Base-by-base conservation (phyloP, 1,284 basidiomycete species). In the Cryptococcus deneoformans region DNA sequence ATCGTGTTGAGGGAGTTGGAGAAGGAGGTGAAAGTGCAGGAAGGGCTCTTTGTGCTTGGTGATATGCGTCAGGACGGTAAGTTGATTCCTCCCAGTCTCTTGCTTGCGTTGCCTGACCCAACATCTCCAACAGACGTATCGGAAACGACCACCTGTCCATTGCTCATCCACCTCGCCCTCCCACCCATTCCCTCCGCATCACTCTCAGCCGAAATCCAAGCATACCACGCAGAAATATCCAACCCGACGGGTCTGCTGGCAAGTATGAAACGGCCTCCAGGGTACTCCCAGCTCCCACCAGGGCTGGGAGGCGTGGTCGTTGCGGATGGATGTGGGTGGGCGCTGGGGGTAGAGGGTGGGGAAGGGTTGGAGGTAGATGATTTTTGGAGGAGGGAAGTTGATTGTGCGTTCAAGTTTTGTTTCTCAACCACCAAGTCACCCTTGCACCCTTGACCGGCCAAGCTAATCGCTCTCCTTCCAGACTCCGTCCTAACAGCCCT, bases 331-430 rank as follows among this genome's bases (percentile, higher is more conserved):
- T 94, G 91, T 67, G 91, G 88, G 1, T 78, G 91, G 37, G 73
- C 89, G 42, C 84, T 86, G 49, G 85, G 86, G 59, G 70, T 90
- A 4, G 81, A 81, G 29, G 81, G 85, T 36, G 84, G 85, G 0
- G 81, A 84, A 46, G 90, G 90, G 0, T 71, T 92, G 82, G 35
- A 82, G 81, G 64, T 83, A 11, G 73, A 77, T 48, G 67, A 83
- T 5, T 88, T 92, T 68, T 90, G 88, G 79, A 82, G 86, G 52
- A 90, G 90, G 77, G 86, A 89, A 35, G 87, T 88, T 2, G 87
- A 85, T 12, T 93, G 89, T 90, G 65, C 67, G 85, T 78, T n/a
- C 37, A 16, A 43, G 50, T 50, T 40, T 44, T 29, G 40, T 36
- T 24, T 6, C 54, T 20, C 11, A 12, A 29, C n/a, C 44, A 11